These are phyloP conservation scores for Talaromyces proteolyticus DNA, from an alignment of 495 filamentous ascomycete genomes.

Conservation along the genomic window DNA sequence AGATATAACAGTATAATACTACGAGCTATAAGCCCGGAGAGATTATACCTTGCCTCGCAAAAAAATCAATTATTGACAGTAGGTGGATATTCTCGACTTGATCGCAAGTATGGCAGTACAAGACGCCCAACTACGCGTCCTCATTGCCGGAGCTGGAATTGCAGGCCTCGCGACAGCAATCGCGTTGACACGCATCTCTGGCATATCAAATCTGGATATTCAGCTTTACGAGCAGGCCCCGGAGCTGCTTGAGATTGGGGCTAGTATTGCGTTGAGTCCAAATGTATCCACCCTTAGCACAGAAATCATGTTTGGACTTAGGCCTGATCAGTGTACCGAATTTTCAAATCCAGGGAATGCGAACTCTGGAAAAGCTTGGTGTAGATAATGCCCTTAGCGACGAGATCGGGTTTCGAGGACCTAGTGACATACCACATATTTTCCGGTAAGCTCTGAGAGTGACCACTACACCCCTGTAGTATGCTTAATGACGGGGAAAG, in stretches of 20 bases:
- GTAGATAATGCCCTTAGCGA: conserved; percentile 32
- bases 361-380: conserved; percentile 40
- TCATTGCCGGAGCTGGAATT: conserved; percentile 43
- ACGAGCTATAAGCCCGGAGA: too few species aligned
- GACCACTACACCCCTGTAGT: too few species aligned
- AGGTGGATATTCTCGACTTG: too few species aligned
- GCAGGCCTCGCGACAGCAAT: conserved; percentile 42
- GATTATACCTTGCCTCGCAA: too few species aligned
- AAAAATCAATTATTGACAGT: too few species aligned
- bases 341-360: conserved; percentile 39
- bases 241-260: conserved; percentile 41
- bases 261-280: conserved; percentile 43
- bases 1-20: too few species aligned
- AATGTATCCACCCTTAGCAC: conserved; percentile 23
- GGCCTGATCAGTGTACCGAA: too few species aligned
- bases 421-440: conserved; percentile 30
- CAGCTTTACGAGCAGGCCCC: conserved; percentile 40
- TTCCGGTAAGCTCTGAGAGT: conserved; percentile 13
- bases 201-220: conserved; percentile 24
- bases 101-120: conserved; percentile 11
- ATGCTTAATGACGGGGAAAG: too few species aligned
- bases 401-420: conserved; percentile 33
- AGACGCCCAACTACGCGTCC: conserved; percentile 23
- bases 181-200: conserved; percentile 23
- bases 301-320: not conserved